Evolutionary conservation across 768 basidiomycete genomes (phyloP).

Genomic region (Chlorophyllum brunneum): DNA sequence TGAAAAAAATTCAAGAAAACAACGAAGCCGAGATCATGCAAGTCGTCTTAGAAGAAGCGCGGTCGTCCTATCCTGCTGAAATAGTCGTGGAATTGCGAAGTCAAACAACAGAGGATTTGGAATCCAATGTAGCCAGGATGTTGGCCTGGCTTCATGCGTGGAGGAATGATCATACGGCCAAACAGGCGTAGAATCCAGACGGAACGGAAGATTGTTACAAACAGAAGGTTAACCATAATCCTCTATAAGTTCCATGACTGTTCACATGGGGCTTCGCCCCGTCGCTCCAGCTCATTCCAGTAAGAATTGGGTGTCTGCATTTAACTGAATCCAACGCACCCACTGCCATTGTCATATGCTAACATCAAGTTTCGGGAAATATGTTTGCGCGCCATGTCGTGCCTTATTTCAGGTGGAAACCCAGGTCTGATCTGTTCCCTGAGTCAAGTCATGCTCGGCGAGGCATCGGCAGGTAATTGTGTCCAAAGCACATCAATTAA

Average conservation of each 20-base stretch:
- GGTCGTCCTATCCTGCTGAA: slow-evolving; percentile 78
- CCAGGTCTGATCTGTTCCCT: too few species aligned
- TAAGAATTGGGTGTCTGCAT: too few species aligned
- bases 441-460: too few species aligned
- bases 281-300: too few species aligned
- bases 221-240: too few species aligned
- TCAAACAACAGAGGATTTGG: slow-evolving; percentile 73
- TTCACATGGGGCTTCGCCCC: too few species aligned
- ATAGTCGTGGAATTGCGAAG: slow-evolving; percentile 85
- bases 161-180: slow-evolving; percentile 37
- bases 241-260: too few species aligned
- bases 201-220: neutral
- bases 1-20: slow-evolving; percentile 97
- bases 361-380: too few species aligned
- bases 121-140: slow-evolving; percentile 83
- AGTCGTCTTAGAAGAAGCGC: slow-evolving; percentile 84
- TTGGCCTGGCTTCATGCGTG: slow-evolving; percentile 85
- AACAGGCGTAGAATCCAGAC: slow-evolving; percentile 1
- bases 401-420: too few species aligned
- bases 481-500: neutral
- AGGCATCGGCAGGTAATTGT: neutral
- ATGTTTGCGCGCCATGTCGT: too few species aligned
- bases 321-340: too few species aligned
- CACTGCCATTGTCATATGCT: too few species aligned
- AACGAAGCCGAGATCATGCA: slow-evolving; percentile 99